Conservation (phyloP, 768 basidiomycete species). For the Mycena epipterygia region DNA sequence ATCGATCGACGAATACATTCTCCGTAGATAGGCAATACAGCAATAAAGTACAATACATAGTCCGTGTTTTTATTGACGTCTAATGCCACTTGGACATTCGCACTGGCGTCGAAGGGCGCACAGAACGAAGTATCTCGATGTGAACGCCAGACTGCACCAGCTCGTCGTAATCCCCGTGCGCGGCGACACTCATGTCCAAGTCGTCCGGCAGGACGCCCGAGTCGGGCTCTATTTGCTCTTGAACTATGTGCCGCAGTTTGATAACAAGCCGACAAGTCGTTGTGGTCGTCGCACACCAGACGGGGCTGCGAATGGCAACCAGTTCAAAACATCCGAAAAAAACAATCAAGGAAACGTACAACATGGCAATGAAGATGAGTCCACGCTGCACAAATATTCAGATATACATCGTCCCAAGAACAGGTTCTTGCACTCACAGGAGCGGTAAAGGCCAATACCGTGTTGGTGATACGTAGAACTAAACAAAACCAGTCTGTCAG, state of each 20-base stretch:
- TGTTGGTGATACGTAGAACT: slow-evolving; percentile 33
- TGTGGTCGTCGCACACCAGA: slow-evolving; percentile 32
- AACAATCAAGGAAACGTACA: slow-evolving; percentile 23
- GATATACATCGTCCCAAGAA: neutral
- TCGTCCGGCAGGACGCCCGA: neutral
- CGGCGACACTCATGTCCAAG: neutral
- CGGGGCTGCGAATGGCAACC: slow-evolving; percentile 12
- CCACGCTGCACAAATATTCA: neutral
- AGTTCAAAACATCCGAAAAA: slow-evolving; percentile 1
- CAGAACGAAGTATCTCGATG: slow-evolving; percentile 33
- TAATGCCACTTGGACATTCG: slow-evolving; percentile 11
- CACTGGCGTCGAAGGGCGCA: slow-evolving; percentile 33
- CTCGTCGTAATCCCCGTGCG: slow-evolving; percentile 30
- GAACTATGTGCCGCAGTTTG: slow-evolving; percentile 25
- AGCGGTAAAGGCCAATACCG: slow-evolving; percentile 14
- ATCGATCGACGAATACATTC: too few species aligned
- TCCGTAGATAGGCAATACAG: too few species aligned
- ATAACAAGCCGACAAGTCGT: slow-evolving; percentile 34
- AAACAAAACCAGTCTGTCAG: neutral
- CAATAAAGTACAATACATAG: slow-evolving; percentile 12
- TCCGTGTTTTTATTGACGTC: neutral
- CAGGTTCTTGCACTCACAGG: slow-evolving; percentile 5
- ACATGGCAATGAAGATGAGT: slow-evolving; percentile 35
- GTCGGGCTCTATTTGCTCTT: neutral
- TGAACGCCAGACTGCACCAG: slow-evolving; percentile 25